Percentiles rank a stretch among this genome's conserved stretches.
Conservation (phyloP, 306 rosid species). For the Vicia villosa region DNA sequence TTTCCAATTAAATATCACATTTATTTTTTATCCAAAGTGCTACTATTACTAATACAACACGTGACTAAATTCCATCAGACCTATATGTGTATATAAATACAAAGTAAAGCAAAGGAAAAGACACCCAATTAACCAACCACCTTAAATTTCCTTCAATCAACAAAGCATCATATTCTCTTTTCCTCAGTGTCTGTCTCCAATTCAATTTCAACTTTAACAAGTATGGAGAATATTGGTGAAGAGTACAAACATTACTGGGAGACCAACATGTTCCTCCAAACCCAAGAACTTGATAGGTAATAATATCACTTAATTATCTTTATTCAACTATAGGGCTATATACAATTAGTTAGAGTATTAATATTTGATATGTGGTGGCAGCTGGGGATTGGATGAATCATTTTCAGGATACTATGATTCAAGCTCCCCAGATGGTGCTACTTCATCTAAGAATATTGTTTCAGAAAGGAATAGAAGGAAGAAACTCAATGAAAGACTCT, state of each 20-base stretch:
- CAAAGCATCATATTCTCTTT: not conserved
- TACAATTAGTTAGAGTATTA: not conserved
- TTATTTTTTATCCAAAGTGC: too few relatives aligned
- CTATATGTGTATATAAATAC: not conserved
- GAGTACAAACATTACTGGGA: conserved; percentile 79
- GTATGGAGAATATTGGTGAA: conserved; percentile 69
- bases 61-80: too few relatives aligned
- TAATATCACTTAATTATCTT: not conserved
- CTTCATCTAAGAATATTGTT: conserved; percentile 46
- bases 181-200: not conserved
- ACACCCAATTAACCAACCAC: not conserved
- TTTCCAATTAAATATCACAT: too few relatives aligned
- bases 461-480: too few relatives aligned
- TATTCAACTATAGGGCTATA: too few relatives aligned
- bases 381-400: conserved; percentile 76
- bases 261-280: conserved; percentile 66
- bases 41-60: too few relatives aligned
- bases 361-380: conserved; percentile 4
- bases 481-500: conserved; percentile 83
- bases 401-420: conserved; percentile 77
- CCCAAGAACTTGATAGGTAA: conserved; percentile 79
- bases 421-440: conserved; percentile 91
- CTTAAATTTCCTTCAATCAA: not conserved
- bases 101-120: not conserved
- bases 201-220: conserved; percentile 1